Evolutionary conservation across 2,329 filamentous ascomycete genomes (phyloP), one percentile per base, ranked within the genome.

Genomic region (Stylonectria norvegica): DNA sequence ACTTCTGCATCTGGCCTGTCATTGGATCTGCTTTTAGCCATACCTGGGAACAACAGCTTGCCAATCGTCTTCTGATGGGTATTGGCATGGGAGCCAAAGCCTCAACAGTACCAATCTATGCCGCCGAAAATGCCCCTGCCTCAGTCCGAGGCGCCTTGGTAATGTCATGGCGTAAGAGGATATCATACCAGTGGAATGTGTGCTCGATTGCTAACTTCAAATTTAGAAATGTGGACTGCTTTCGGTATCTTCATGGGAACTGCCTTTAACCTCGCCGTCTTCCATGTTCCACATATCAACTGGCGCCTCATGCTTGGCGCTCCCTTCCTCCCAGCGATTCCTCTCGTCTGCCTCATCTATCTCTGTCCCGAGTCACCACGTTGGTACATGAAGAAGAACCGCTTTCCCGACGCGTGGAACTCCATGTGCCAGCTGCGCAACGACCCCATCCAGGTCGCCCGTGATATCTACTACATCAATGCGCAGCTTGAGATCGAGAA

Each of bases 81-180:
- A 75, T 89, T 20, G 83, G 80, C 1, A 84, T 86, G 58, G 83
- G 83, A 9, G 71, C 78, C 11, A 86, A 86, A 56, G 76, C 78
- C 5, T 76, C 75, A 1, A 79, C 73, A 0, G 78, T 84, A 0
- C 86, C 86, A 0, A 80, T 90, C 20, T 90, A 87, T 52, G 81
- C 83, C 1, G 85, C 85, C 1, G 86, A 89, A 59, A 85, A 79
- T 35, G 73, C 81, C 0, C 85, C 85, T 0, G 79, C 84, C 2
- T 61, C 70, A 4, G 81, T 89, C 37, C 75, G 85, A 54, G 84
- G 85, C 50, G 85, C 83, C 12, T 69, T 93, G 3, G 86, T 90
- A 47, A 91, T 91, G 86, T 83, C 81, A 45, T 91, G 86, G 86
- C 74, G n/a, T n/a, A n/a, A n/a, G 36, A n/a, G n/a, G n/a, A n/a